Conservation (phyloP, 2,329 filamentous ascomycete genomes). For the Colletotrichum magnum region DNA sequence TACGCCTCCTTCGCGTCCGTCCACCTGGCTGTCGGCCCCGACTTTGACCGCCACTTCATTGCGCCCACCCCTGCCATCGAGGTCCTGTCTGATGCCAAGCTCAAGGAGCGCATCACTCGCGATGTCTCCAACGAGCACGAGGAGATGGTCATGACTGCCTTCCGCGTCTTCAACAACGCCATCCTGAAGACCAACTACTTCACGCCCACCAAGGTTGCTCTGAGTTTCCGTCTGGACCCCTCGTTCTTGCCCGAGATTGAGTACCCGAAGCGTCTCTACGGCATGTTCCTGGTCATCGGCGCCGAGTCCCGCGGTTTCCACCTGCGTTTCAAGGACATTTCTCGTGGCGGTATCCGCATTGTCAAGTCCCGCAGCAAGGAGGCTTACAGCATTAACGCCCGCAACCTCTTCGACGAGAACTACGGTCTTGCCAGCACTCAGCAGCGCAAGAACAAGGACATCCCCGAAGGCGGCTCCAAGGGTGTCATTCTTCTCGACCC, state of each 20-base stretch:
- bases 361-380: slow-evolving; percentile 98
- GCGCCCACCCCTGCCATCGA: slow-evolving; percentile 71
- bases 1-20: slow-evolving; percentile 94
- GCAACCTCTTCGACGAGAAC: slow-evolving; percentile 98
- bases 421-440: slow-evolving; percentile 98
- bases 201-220: slow-evolving; percentile 96
- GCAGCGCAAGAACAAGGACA: slow-evolving; percentile 99
- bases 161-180: slow-evolving; percentile 93
- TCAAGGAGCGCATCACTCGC: slow-evolving; percentile 83
- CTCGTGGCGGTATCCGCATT: slow-evolving; percentile 96
- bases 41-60: slow-evolving; percentile 64
- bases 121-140: slow-evolving; percentile 95
- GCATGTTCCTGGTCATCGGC: slow-evolving; percentile 98
- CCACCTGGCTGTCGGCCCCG: slow-evolving; percentile 74
- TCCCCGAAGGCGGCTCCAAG: slow-evolving; percentile 97
- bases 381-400: slow-evolving; percentile 95
- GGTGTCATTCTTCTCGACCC: slow-evolving; percentile 96
- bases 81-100: slow-evolving; percentile 80
- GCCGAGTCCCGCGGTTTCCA: slow-evolving; percentile 98
- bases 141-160: slow-evolving; percentile 97
- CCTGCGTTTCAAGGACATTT: slow-evolving; percentile 96
- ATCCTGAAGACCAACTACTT: slow-evolving; percentile 98
- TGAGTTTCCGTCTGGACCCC: slow-evolving; percentile 95
- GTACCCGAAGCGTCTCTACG: slow-evolving; percentile 93
- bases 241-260: slow-evolving; percentile 90